Percentiles rank a stretch among this genome's conserved stretches.
These are phyloP conservation scores for Penicillium hesseltinei DNA, from an alignment of 2,329 filamentous ascomycete genomes.

Conservation along the genomic window DNA sequence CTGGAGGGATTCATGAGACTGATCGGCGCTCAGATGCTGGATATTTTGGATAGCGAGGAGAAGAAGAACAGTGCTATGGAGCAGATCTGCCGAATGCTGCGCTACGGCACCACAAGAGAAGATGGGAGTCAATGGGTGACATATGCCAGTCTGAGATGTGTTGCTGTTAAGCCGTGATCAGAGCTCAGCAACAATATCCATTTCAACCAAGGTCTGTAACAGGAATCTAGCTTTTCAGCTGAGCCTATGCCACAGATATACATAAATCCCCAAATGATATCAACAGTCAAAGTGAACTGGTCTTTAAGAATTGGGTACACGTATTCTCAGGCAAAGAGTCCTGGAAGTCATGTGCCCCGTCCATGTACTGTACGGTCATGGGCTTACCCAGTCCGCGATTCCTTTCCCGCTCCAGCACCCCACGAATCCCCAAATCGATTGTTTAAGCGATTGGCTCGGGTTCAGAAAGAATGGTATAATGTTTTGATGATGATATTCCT, in stretches of 20 bases:
- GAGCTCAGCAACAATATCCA: constrained; percentile 6
- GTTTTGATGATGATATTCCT: background rate
- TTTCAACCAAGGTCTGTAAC: background rate
- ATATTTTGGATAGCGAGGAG: constrained; percentile 6
- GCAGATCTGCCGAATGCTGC: constrained; percentile 1
- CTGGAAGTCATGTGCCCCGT: background rate
- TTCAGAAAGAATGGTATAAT: background rate
- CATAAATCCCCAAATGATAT: background rate
- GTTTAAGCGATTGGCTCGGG: background rate
- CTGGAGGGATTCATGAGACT: constrained; percentile 2
- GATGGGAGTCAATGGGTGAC: constrained; percentile 5
- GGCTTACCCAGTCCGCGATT: background rate
- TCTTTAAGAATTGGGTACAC: background rate
- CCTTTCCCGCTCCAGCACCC: background rate
- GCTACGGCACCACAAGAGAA: background rate
- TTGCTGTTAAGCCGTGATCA: constrained; percentile 5
- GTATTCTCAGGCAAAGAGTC: background rate
- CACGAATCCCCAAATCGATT: background rate
- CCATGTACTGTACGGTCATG: background rate
- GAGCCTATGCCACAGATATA: background rate
- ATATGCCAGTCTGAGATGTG: constrained; percentile 3
- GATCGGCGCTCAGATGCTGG: background rate
- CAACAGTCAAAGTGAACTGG: background rate
- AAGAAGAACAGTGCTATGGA: background rate
- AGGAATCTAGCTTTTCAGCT: background rate